Evolutionary conservation across 768 basidiomycete species (phyloP).

Genomic region (Phaeolepiota aurea): DNA sequence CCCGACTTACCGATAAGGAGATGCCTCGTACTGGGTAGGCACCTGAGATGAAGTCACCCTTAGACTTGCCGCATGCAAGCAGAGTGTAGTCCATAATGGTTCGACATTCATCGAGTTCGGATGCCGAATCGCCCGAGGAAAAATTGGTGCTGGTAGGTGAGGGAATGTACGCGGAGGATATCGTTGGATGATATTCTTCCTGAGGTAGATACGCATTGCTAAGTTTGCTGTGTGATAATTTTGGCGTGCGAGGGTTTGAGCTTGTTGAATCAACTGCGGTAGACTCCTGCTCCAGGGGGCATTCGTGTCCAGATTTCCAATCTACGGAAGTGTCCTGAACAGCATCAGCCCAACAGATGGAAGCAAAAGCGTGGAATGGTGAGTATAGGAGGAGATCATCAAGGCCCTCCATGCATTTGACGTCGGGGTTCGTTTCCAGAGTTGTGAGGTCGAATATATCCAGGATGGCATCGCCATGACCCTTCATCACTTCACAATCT

Average conservation of each 20-base stretch:
- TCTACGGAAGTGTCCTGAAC: conserved; percentile 5
- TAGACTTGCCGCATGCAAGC: not conserved
- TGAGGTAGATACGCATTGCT: too few relatives aligned
- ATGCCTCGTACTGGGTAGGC: not conserved
- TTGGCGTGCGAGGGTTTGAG: too few relatives aligned
- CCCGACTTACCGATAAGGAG: not conserved
- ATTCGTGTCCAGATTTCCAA: conserved; percentile 1
- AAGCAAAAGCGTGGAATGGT: conserved; percentile 25
- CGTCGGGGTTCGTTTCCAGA: conserved; percentile 26
- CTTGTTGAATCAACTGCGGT: too few relatives aligned
- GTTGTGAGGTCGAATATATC: conserved; percentile 30
- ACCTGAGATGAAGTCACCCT: not conserved
- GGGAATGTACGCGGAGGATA: conserved; percentile 9
- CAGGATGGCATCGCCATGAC: too few relatives aligned
- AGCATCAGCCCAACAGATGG: conserved; percentile 26
- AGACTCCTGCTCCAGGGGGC: conserved; percentile 1
- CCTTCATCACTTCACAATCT: too few relatives aligned
- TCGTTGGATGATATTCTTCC: too few relatives aligned
- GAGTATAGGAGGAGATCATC: conserved; percentile 26
- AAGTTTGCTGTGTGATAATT: too few relatives aligned
- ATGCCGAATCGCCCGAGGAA: not conserved
- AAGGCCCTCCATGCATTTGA: conserved; percentile 27
- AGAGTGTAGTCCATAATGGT: not conserved
- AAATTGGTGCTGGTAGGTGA: conserved; percentile 2
- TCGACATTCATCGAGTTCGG: not conserved